These are phyloP conservation scores for Lactarius psammicola DNA, from an alignment of 768 basidiomycete genomes.

Conservation along the genomic window DNA sequence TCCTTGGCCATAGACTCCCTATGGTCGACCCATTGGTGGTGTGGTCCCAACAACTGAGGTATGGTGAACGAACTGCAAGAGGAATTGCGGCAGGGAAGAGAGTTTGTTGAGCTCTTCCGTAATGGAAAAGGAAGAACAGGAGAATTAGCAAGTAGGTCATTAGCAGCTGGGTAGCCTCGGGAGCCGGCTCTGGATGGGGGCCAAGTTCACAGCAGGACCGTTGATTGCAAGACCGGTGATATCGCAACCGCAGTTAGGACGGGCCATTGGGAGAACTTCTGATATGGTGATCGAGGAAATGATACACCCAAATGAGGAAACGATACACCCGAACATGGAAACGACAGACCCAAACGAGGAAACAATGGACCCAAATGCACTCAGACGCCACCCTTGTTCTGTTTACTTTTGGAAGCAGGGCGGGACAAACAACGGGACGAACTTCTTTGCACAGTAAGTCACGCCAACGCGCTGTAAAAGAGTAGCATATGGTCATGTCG, in stretches of 20 bases:
- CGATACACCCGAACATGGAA: no score
- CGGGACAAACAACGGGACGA: no score
- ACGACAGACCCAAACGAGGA: no score
- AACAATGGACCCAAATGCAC: no score
- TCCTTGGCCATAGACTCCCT: conserved; percentile 27
- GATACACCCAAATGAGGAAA: no score
- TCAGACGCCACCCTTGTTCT: no score
- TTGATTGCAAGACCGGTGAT: not conserved
- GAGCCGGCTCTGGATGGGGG: not conserved
- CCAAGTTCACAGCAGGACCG: not conserved
- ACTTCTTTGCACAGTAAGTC: no score
- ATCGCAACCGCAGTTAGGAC: not conserved
- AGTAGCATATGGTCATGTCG: no score
- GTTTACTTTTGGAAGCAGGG: no score
- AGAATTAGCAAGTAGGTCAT: conserved; percentile 3
- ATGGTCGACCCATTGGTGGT: conserved; percentile 10
- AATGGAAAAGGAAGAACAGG: not conserved
- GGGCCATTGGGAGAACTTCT: no score
- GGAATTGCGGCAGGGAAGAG: conserved; percentile 32
- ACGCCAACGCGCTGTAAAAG: no score
- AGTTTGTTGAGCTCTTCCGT: conserved; percentile 13
- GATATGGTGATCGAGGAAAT: no score
- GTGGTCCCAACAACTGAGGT: conserved; percentile 30
- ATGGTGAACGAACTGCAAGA: conserved; percentile 33
- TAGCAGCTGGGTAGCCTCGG: not conserved